Evolutionary conservation across 768 basidiomycete genomes (phyloP), one percentile per base, ranked within the genome.

Genomic region (Hemileccinum impolitum): DNA sequence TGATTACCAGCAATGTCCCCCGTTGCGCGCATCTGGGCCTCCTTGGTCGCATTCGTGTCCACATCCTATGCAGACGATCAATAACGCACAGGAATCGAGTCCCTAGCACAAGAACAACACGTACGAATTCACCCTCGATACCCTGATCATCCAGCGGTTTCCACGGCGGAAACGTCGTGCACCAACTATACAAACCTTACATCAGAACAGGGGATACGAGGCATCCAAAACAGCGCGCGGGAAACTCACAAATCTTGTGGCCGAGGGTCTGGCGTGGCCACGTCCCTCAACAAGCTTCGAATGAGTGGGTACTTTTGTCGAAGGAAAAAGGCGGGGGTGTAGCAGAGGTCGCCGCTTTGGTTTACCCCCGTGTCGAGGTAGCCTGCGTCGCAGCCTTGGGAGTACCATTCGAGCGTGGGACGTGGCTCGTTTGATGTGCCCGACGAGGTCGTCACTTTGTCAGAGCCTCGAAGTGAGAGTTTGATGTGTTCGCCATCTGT

Each of bases 81-180:
- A 21, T 17, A 11, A 3, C 9, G 35, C 5, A 6, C 14, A 3
- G 8, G 17, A 17, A 21, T n/a, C n/a, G n/a, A n/a, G n/a, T n/a
- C n/a, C 17, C 6, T 3, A 14, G 8, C 17, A 23, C 9, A 9
- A 38, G 1, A 31, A n/a, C 38, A 32, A 23, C 23, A 23, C 23
- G 23, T 25, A 47, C 46, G 37, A 37, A 26, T 19, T 47, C 46
- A 15, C 28, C 23, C 25, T 48, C 47, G 17, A 19, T 13, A 28
- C 54, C 54, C 6, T 49, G 39, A 6, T 55, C 54, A 18, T 55
- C 43, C 10, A 55, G 30, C 12, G 54, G 54, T 3, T 54, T 43
- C 54, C 54, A 55, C 17, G 54, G 54, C 8, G 28, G 47, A 30
- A 36, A 43, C 8, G 53, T 52, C 37, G 35, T 53, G 13, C 43